Evolutionary conservation across 495 filamentous ascomycete genomes (phyloP).

Genomic region (Podospora australis): DNA sequence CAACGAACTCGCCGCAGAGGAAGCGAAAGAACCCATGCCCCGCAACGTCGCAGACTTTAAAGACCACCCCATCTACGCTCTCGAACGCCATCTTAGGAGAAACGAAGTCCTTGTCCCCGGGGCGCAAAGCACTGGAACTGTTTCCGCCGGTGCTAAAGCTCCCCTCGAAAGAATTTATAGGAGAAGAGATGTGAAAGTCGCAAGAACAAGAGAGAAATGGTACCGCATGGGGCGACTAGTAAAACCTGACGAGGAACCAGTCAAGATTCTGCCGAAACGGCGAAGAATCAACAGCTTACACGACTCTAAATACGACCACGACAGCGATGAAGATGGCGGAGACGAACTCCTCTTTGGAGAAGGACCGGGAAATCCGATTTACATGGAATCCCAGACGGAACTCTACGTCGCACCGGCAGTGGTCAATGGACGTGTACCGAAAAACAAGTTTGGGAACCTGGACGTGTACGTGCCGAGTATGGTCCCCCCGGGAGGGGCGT

Average conservation of each 20-base stretch:
- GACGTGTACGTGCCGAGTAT: constrained; percentile 91
- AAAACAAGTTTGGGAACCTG: constrained; percentile 82
- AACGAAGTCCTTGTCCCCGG: constrained; percentile 71
- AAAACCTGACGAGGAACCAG: constrained; percentile 63
- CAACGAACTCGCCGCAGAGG: constrained; percentile 61
- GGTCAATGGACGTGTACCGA: constrained; percentile 65
- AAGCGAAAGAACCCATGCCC: constrained; percentile 79
- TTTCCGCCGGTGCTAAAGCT: constrained; percentile 56
- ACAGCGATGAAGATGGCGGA: constrained; percentile 30
- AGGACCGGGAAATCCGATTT: constrained; percentile 48
- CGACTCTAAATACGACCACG: constrained; percentile 29
- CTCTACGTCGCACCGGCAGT: constrained; percentile 71
- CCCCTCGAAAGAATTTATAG: constrained; percentile 63
- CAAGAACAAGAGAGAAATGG: constrained; percentile 76
- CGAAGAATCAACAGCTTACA: constrained; percentile 28
- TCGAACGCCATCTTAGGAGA: constrained; percentile 79
- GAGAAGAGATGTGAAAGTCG: constrained; percentile 67
- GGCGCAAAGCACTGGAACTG: constrained; percentile 65
- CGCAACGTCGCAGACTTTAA: constrained; percentile 87
- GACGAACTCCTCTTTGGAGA: constrained; percentile 33
- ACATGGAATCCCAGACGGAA: constrained; percentile 68
- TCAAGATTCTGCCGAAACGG: constrained; percentile 55
- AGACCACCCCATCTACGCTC: constrained; percentile 81
- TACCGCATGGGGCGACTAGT: constrained; percentile 77
- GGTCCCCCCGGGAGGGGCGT: constrained; percentile 74